Base-by-base conservation (phyloP, 345 rosid genomes). In the Bruguiera gymnorhiza region DNA sequence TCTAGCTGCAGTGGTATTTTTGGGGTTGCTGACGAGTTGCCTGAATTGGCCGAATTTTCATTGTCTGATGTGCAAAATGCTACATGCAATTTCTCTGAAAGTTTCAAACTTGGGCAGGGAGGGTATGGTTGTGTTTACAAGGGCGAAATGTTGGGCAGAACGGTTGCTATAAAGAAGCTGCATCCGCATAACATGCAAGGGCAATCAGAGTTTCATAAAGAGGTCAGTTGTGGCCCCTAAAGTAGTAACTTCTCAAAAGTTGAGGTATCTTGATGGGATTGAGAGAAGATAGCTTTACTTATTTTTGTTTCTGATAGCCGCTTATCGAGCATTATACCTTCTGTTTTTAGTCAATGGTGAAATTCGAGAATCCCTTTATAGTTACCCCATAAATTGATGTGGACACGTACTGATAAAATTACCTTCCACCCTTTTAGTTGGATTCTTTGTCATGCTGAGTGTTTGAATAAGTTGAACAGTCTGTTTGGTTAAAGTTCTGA, bases 111-210 rank as follows among this genome's bases (percentile, higher is more conserved):
- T 61, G 88, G 93, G 34, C 82, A 78, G 75, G 86, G 91, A 66
- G 88, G 91, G 75, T 77, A 73, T 69, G 88, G 88, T 59, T 71
- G 83, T 81, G 88, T 90, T 65, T 88, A 82, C 83, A 88, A 89
- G 81, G 96, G 91, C 60, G 96, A 89, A 85, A 82, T 87, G 92
- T 67, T 87, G 79, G 96, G 96, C 60, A 82, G 91, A 83, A 90
- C 93, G 62, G 91, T 90, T 36, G 91, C 91, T 16, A 80, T 86
- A 74, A 90, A 87, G 77, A 81, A 72, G 80, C 78, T 87, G 63
- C 75, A 86, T 82, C 82, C 86, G 20, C 79, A 85, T 66, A 83
- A 85, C 80, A 76, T 79, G 88, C 91, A 87, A 80, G 84, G 90
- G 69, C 88, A 83, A 61, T 79, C 78, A 23, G 86, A 83, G 79